Evolutionary conservation across 2,329 filamentous ascomycete species (phyloP), one percentile per base, ranked within the genome.

Genomic region (Coniochaeta sp.): DNA sequence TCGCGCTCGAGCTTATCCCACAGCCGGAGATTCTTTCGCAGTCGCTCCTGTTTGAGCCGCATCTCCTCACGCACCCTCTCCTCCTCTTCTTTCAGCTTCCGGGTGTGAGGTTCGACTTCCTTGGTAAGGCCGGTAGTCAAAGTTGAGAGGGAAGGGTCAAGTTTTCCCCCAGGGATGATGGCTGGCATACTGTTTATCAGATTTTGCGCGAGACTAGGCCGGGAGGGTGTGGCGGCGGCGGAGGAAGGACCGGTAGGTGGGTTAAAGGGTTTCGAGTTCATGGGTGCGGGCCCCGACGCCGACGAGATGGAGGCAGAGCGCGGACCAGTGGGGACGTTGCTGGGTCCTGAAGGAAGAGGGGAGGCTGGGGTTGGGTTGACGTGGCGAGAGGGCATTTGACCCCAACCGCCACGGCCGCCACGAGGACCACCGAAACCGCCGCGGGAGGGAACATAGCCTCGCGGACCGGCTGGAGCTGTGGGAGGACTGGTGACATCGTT

Each of bases 1-100:
- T 86, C 83, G 28, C 82, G 75, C 67, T 83, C 79, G 52, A 82
- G 73, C 66, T 76, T 76, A 59, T 85, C 79, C 80, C 82, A 86
- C 31, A 74, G 66, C 52, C 78, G 76, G 40, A 86, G 71, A 60
- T 76, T 81, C 70, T 78, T 80, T 33, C 82, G 75, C 43, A 85
- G 70, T 63, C 78, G 78, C 47, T 85, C 83, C 66, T 85, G 79
- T 67, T 82, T 83, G 26, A 65, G 66, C 22, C 78, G 75, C 33
- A 83, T 70, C 59, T 86, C 83, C 47, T 81, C 77, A 1, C 83
- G 76, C 38, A 84, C 66, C 63, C 79, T 79, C 68, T 85, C 83
- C 66, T 85, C 83, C 54, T 86, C 83, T 43, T 85, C 82, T 61
- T 76, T 77, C 12, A 85, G 74, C 61, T 81, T 81, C 36, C 76